A percentile compares a stretch with the other conserved stretches of the same genome.
Evolutionary conservation across 768 basidiomycete species (phyloP).

Genomic region (Suillus americanus): DNA sequence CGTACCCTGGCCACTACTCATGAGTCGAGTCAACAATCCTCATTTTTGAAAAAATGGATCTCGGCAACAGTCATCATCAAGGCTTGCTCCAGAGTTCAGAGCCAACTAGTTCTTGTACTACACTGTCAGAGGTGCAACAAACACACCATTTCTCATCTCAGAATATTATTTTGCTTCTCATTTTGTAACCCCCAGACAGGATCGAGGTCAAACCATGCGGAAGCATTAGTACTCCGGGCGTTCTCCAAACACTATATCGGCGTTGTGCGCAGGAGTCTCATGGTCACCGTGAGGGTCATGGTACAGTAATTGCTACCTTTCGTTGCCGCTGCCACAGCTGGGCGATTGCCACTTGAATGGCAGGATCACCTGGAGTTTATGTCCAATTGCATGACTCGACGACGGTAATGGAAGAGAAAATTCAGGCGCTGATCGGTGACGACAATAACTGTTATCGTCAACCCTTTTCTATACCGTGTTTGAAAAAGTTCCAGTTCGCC

Average conservation of each 20-base stretch:
- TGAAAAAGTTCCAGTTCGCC: neutral
- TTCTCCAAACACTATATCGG: slow-evolving; percentile 3
- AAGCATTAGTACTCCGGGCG: neutral
- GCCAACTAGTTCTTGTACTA: neutral
- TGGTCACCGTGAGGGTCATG: neutral
- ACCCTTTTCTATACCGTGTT: neutral
- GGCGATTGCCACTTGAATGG: neutral
- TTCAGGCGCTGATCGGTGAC: neutral
- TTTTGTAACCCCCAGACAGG: neutral
- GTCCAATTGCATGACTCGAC: neutral
- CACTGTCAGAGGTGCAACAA: neutral
- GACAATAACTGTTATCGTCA: neutral
- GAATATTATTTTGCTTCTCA: neutral
- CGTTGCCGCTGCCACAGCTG: neutral
- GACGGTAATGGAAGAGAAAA: neutral
- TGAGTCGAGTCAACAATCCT: neutral
- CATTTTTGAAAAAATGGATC: neutral
- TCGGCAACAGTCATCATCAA: neutral
- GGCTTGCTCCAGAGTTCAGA: neutral
- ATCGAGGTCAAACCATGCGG: neutral
- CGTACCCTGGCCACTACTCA: neutral
- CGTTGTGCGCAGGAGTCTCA: neutral
- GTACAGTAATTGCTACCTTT: neutral
- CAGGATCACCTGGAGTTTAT: neutral
- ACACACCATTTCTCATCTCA: neutral